Base-by-base conservation (phyloP, 1,139 yeast genomes). In the Hemisphaericaspora xylanilytica region DNA sequence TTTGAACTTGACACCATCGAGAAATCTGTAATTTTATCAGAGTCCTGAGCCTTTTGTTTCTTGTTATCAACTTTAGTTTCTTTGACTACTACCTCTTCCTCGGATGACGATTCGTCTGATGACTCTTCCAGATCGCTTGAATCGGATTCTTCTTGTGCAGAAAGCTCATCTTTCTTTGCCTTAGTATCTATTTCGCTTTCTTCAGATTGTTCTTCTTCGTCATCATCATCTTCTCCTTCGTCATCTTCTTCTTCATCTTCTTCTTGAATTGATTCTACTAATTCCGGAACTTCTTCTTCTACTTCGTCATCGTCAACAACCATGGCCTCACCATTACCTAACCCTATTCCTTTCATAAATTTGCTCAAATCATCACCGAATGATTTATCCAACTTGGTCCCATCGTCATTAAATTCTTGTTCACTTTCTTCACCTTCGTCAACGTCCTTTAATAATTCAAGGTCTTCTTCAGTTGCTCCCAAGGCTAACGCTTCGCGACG, bases 401-500 rank as follows among this genome's bases (percentile, higher is more conserved):
- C 65, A 29, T 55, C 65, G 11, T 57, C 68, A 16, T 56, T 70
- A 46, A 81, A 80, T 49, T 81, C 88, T 47, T 76, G 78, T 52
- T 81, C 88, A 53, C 85, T 79, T 16, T 66, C 78, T 29, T 78
- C 85, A n/a, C 73, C 80, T 14, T 65, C 72, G 22, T 42, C 45
- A 8, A 85, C 52, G 12, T 70, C 80, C 13, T 67, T 65, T 17
- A 84, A 50, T 42, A 83, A 59, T 24, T 67, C 70, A 36, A 78
- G 72, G 54, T 83, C 90, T 21, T 73, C 87, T 46, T 79, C 84
- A 14, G 81, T 67, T 8, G 89, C 92, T 17, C 90, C 90, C 16
- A 83, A 61, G 13, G 61, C 73, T 20, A 83, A 58, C 1, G 92
- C 94, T 64, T 83, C 92, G 47, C 79, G 75, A 48, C 85, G 79